Base-by-base conservation (phyloP, 2,329 filamentous ascomycete species). In the Ceratocystis albifundus region DNA sequence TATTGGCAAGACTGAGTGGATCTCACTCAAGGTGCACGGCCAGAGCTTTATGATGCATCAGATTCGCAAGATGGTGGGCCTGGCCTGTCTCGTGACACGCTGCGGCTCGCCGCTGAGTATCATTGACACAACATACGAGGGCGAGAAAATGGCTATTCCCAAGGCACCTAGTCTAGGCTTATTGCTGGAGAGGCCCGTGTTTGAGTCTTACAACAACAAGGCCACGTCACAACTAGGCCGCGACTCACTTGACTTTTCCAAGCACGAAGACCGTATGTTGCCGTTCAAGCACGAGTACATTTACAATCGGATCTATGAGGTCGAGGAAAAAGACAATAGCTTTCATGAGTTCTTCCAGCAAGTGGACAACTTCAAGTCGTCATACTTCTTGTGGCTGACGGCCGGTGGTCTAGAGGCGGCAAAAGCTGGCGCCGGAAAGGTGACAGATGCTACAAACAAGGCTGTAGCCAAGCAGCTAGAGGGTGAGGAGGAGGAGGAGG, bases 11-110 rank as follows among this genome's bases (percentile, higher is more conserved):
- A 96, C 91, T 1, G 89, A 99, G 78, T 99, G 94, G 94, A 80
- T 99, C 3, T 94, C 88, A 55, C 80, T 97, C 70, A 96, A 96
- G 74, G 92, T 99, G 28, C 94, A 99, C 76, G 94, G 94, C 0
- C 94, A 99, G 76, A 93, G 88, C 73, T 99, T 99, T 81, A 99
- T 99, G 94, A 99, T 99, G 94, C 94, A 99, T 76, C 94, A 99
- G 78, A 99, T 99, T 76, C 88, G 94, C 72, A 99, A 97, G 77
- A 97, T 99, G 94, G 90, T 99, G 17, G 90, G 89, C 66, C 91
- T 99, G 88, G 90, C 86, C 7, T 85, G 90, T 44, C 80, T 99
- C 68, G 80, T 93, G 4, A 88, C 95, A 5, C 87, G 94, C 46
- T 95, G 89, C 74, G 94, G 90, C 63, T 87, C 87, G n/a, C 80